A percentile compares a stretch with the other conserved stretches of the same genome.
These are phyloP conservation scores for Raphanus raphanistrum DNA, from an alignment of 345 rosid genomes.

Conservation along the genomic window DNA sequence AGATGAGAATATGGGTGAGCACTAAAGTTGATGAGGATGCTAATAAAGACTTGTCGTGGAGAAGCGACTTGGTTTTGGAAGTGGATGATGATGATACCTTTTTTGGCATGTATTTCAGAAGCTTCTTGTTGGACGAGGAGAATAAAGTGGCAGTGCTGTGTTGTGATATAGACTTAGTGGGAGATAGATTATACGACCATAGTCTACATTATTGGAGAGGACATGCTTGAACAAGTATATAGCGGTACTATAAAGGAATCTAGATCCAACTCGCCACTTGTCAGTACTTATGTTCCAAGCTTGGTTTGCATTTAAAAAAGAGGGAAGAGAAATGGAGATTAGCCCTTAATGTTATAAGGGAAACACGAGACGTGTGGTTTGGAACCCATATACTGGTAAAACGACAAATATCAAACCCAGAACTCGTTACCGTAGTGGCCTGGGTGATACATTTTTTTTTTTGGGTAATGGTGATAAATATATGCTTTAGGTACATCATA, in stretches of 20 bases:
- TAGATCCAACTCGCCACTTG: background rate
- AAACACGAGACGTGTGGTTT: too few species aligned
- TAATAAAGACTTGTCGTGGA: background rate
- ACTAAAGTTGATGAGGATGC: background rate
- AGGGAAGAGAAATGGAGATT: background rate
- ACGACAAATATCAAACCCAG: too few species aligned
- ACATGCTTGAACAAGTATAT: background rate
- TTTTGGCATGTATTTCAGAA: too few species aligned
- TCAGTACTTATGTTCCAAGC: slow-evolving; percentile 10
- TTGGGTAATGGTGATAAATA: too few species aligned
- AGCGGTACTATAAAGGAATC: background rate
- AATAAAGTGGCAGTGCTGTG: background rate
- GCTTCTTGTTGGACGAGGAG: too few species aligned
- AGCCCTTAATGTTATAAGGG: too few species aligned
- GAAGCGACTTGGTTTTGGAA: background rate
- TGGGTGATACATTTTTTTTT: too few species aligned
- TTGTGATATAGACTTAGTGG: background rate
- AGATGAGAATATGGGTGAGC: background rate
- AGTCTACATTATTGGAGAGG: background rate
- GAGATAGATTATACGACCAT: background rate
- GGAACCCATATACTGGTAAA: too few species aligned
- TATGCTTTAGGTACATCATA: too few species aligned
- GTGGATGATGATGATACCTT: too few species aligned
- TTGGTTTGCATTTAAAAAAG: background rate
- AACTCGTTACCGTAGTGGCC: too few species aligned